Evolutionary conservation across 2,329 filamentous ascomycete species (phyloP), one percentile per base, ranked within the genome.

Genomic region (Hymenoscyphus fructigenus): DNA sequence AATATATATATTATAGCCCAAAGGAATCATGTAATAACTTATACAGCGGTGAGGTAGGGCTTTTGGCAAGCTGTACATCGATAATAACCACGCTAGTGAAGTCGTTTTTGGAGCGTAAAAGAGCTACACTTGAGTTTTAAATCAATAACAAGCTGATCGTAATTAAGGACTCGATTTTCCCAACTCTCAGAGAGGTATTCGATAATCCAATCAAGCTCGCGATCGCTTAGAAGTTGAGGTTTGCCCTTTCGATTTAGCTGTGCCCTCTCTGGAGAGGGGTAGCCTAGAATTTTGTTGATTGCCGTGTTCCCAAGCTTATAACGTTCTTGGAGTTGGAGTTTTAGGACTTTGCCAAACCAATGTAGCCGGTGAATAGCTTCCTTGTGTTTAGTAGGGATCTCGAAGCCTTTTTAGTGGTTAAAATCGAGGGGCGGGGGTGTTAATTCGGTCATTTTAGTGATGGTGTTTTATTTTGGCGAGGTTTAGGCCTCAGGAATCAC

Each of bases 371-470:
- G 61, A 17, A 66, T 66, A 47, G 64, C 64, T 32, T 63, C 60
- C 59, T 65, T 65, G 32, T 65, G 63, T 55, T 65, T 65, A 3
- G 59, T 65, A 47, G 50, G 28, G 15, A 66, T 66, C 36, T 66
- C 50, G 38, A 34, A 60, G 57, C 64, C 60, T 63, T 57, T 60
- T 23, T 57, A 1, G 32, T 66, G 41, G 56, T 63, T 5, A 58
- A 34, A 66, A 38, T 66, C 59, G 26, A 58, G 57, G 3, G 44
- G 65, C 10, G 38, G 61, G 36, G 65, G 59, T 1, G n/a, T 56
- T 38, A 29, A 3, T 29, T 2, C 28, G 28, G 3, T 29, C 28
- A 29, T 29, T 29, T 29, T 29, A 5, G 28, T 29, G 28, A 29
- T 29, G 28, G 28, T 29, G 28, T 29, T 29, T 29, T 29, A 29